Conservation (phyloP, 1,284 basidiomycete genomes). For the Pyrrhoderma noxium region DNA sequence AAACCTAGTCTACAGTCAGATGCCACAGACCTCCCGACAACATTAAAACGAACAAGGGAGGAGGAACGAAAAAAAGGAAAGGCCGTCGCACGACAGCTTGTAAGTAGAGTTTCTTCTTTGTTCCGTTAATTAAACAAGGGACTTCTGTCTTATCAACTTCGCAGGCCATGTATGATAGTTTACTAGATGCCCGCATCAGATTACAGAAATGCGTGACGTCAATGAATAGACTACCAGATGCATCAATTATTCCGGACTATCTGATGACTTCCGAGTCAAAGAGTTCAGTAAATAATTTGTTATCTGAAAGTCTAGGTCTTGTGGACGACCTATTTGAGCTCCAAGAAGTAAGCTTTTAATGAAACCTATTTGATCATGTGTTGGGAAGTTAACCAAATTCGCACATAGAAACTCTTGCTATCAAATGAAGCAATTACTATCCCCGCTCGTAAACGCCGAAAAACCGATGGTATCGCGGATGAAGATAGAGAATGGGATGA, state of each 20-base stretch:
- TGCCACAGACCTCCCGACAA: slow-evolving; percentile 42
- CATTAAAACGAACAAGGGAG: slow-evolving; percentile 51
- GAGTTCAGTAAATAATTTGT: slow-evolving; percentile 35
- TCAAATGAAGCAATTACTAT: slow-evolving; percentile 40
- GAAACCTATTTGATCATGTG: background rate
- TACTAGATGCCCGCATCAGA: slow-evolving; percentile 83
- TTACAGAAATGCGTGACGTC: slow-evolving; percentile 73
- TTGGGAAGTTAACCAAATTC: slow-evolving; percentile 3
- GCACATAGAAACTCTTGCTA: slow-evolving; percentile 36
- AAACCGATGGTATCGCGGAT: slow-evolving; percentile 28
- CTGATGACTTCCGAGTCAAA: slow-evolving; percentile 20
- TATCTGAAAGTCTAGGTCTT: slow-evolving; percentile 51
- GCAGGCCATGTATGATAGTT: slow-evolving; percentile 75
- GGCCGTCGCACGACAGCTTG: slow-evolving; percentile 78
- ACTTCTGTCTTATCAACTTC: slow-evolving; percentile 1
- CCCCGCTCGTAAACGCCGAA: slow-evolving; percentile 57
- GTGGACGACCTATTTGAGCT: slow-evolving; percentile 63
- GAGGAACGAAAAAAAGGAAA: slow-evolving; percentile 71
- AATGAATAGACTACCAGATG: slow-evolving; percentile 53
- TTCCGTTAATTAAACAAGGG: background rate
- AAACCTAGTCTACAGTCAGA: background rate
- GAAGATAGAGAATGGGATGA: slow-evolving; percentile 29
- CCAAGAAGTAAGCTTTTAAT: slow-evolving; percentile 43
- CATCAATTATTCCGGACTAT: slow-evolving; percentile 27
- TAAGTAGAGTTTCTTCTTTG: slow-evolving; percentile 33